phyloP scores from a whole-genome alignment of 2,329 filamentous ascomycete species.

The Albifimbria verrucaria region DNA sequence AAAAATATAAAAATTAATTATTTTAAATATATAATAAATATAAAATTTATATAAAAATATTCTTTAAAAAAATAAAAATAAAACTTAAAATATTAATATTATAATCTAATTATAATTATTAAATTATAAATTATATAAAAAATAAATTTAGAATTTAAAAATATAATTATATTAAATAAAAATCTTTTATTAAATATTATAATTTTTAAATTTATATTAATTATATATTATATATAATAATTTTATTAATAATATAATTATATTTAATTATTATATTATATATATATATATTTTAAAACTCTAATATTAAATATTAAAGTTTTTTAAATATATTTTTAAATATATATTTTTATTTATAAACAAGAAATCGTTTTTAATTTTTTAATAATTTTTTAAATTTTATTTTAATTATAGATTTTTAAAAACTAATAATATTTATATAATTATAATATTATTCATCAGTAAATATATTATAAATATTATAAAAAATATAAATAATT shows the following conservation, averaged over 20 bases:
- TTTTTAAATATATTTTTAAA: background rate
- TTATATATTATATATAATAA: background rate
- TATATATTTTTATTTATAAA: conserved; percentile 1
- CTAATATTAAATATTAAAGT: background rate
- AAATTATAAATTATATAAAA: background rate
- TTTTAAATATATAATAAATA: too few relatives aligned
- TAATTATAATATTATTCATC: background rate
- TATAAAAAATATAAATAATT: too few relatives aligned
- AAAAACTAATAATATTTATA: background rate
- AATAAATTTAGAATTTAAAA: background rate
- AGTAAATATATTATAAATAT: background rate
- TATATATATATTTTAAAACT: conserved; percentile 1
- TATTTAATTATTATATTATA: background rate
- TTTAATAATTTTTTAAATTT: background rate
- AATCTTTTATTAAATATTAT: background rate
- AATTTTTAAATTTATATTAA: background rate
- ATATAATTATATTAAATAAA: background rate
- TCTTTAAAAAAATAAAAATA: too few relatives aligned
- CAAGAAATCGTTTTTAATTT: background rate
- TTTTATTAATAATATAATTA: background rate
- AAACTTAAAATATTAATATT: too few relatives aligned
- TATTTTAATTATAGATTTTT: background rate
- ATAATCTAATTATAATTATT: too few relatives aligned
- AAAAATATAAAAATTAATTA: too few relatives aligned
- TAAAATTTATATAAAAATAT: too few relatives aligned